Percentiles rank a stretch among this genome's conserved stretches.
Evolutionary conservation across 345 rosid species (phyloP).

Genomic region (Kernera saxatilis): DNA sequence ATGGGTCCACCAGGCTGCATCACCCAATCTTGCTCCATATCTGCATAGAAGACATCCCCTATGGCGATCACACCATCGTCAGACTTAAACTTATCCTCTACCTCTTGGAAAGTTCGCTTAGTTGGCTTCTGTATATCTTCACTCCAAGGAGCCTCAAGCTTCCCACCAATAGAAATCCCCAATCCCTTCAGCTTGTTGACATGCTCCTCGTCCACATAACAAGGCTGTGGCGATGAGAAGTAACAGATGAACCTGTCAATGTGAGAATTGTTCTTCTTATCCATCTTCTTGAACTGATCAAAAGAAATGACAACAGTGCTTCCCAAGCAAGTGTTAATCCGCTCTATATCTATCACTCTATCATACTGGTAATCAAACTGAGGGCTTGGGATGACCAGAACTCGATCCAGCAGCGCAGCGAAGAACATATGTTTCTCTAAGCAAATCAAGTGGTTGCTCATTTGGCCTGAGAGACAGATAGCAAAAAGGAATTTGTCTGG

Average conservation of each 20-base stretch:
- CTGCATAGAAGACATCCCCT: constrained; percentile 84
- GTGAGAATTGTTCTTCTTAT: constrained; percentile 28
- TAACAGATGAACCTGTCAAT: constrained; percentile 71
- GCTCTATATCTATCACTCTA: constrained; percentile 64
- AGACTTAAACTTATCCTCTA: constrained; percentile 46
- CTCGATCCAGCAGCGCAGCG: constrained; percentile 67
- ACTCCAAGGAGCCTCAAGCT: constrained; percentile 74
- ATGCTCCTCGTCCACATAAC: constrained; percentile 82
- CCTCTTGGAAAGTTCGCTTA: constrained; percentile 49
- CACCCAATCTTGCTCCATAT: constrained; percentile 69
- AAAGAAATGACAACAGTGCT: constrained; percentile 63
- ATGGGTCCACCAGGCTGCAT: constrained; percentile 96
- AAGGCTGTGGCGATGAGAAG: constrained; percentile 62
- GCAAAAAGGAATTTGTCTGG: constrained; percentile 62
- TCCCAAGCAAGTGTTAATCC: constrained; percentile 69
- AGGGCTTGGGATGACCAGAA: constrained; percentile 71
- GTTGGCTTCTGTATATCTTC: constrained; percentile 75
- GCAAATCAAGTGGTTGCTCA: constrained; percentile 94
- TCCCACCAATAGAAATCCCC: constrained; percentile 64
- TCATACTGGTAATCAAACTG: constrained; percentile 68
- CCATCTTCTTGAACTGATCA: constrained; percentile 47
- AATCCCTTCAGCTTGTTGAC: constrained; percentile 63
- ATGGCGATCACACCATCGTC: constrained; percentile 77
- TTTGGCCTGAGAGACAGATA: constrained; percentile 86
- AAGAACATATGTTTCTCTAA: constrained; percentile 94